Evolutionary conservation across 106 monocot genomes (phyloP), one percentile per base, ranked within the genome.

Genomic region (Acorus calamus): DNA sequence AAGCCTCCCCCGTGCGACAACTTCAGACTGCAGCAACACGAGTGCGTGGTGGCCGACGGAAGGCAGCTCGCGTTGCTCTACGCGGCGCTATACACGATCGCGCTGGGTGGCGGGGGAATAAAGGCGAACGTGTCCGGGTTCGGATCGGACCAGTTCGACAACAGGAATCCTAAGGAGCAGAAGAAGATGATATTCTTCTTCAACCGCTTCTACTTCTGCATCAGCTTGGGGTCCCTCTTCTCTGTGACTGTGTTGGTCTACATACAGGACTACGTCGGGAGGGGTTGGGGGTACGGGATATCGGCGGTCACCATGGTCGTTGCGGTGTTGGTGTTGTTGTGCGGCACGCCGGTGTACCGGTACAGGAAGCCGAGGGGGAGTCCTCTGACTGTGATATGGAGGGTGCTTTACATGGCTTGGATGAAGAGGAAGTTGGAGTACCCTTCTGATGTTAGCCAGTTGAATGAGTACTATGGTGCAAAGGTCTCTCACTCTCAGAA

Each of bases 1-100:
- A 69, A 65, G 11, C 92, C 92, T 1, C 84, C 92, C 43, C 52
- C 45, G 11, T 92, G 92, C 77, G 67, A 48, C 45, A 43, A 62
- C 56, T 45, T 55, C 56, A 68, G 75, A 0, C 50, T 5, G 12
- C 14, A 50, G 13, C 66, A 75, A 11, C 54, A 73, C 46, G 62
- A 70, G 2, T 91, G 91, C 81, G 56, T 73, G 2, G 11, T 28
- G 28, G 28, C 28, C 28, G 28, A 28, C 28, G 28, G 28, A 28
- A 28, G 28, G 28, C 28, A 28, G 28, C 28, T 28, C 28, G 28
- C 28, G 28, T 28, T 28, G 28, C 28, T 28, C 28, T 28, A 28
- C 28, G 28, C 28, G 28, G 28, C 28, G 28, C 28, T 28, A 28
- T 28, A 28, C 28, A 28, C 28, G 28, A 28, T 53, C 28, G 61